These are phyloP conservation scores for Pholiota adiposa DNA, from an alignment of 1,284 basidiomycete genomes.

Conservation along the genomic window DNA sequence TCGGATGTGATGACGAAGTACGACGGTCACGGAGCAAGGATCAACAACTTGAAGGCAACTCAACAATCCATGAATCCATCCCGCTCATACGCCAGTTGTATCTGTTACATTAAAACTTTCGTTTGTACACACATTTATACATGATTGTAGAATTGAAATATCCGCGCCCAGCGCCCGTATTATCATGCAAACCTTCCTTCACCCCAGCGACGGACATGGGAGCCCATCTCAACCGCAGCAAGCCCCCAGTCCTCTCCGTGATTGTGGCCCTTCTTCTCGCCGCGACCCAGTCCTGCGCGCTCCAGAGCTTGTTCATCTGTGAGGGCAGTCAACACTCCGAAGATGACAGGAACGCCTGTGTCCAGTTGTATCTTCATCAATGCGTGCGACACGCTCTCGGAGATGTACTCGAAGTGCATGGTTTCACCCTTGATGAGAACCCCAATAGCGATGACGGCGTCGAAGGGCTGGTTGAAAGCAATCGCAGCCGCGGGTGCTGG, in stretches of 20 bases:
- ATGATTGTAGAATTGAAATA: slow-evolving; percentile 10
- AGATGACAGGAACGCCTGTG: slow-evolving; percentile 93
- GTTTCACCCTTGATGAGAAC: slow-evolving; percentile 97
- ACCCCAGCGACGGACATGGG: slow-evolving; percentile 73
- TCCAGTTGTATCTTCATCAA: slow-evolving; percentile 96
- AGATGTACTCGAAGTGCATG: slow-evolving; percentile 99
- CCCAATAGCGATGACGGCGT: slow-evolving; percentile 96
- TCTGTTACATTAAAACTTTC: too few species aligned
- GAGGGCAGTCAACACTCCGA: slow-evolving; percentile 94
- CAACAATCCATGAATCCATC: too few species aligned
- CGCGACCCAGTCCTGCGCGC: slow-evolving; percentile 81
- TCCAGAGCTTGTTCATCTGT: slow-evolving; percentile 95
- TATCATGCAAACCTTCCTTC: slow-evolving; percentile 67
- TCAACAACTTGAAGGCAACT: too few species aligned
- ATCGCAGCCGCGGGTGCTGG: slow-evolving; percentile 45
- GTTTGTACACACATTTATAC: too few species aligned
- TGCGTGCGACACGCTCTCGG: slow-evolving; percentile 88
- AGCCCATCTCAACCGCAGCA: slow-evolving; percentile 93
- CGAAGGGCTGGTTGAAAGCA: slow-evolving; percentile 72
- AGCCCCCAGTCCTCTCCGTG: slow-evolving; percentile 97
- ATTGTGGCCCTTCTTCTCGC: slow-evolving; percentile 79
- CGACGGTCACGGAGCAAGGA: slow-evolving; percentile 7
- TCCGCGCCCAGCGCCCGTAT: not conserved
- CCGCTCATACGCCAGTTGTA: too few species aligned
- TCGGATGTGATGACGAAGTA: slow-evolving; percentile 16